Conservation (phyloP, 106 monocot genomes). For the Dendrobium nobile region DNA sequence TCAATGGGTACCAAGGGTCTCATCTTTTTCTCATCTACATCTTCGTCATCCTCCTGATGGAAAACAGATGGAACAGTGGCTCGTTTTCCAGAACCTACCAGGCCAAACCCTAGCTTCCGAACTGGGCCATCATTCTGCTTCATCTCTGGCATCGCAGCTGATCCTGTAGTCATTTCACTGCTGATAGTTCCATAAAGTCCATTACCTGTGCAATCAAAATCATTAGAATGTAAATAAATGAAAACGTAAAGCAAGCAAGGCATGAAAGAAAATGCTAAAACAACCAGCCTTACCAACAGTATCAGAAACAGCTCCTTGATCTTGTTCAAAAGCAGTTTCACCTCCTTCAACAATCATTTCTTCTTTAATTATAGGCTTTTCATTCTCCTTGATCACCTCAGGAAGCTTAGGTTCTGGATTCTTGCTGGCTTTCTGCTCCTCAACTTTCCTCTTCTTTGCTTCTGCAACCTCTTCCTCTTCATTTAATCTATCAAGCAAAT, state of each 20-base stretch:
- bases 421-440: slow-evolving; percentile 41
- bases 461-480: slow-evolving; percentile 85
- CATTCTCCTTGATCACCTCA: slow-evolving; percentile 21
- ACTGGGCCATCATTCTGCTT: slow-evolving; percentile 57
- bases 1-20: slow-evolving; percentile 95
- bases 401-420: slow-evolving; percentile 13
- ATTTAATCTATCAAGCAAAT: slow-evolving; percentile 56
- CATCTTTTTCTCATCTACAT: slow-evolving; percentile 81
- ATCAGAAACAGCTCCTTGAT: slow-evolving; percentile 14
- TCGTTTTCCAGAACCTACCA: slow-evolving; percentile 69
- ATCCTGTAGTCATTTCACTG: slow-evolving; percentile 22
- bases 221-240: not conserved
- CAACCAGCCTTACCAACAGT: slow-evolving; percentile 24
- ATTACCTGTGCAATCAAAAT: slow-evolving; percentile 35
- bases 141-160: slow-evolving; percentile 25
- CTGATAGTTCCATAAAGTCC: slow-evolving; percentile 14
- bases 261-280: slow-evolving; percentile 1
- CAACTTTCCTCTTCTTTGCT: slow-evolving; percentile 60
- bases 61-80: slow-evolving; percentile 84
- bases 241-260: not conserved
- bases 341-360: slow-evolving; percentile 14
- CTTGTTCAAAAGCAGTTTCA: slow-evolving; percentile 8
- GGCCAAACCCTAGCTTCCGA: slow-evolving; percentile 83
- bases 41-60: slow-evolving; percentile 84
- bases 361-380: slow-evolving; percentile 15